These are phyloP conservation scores for Yamadazyma dushanensis DNA, from an alignment of 1,139 yeast species.

Conservation along the genomic window DNA sequence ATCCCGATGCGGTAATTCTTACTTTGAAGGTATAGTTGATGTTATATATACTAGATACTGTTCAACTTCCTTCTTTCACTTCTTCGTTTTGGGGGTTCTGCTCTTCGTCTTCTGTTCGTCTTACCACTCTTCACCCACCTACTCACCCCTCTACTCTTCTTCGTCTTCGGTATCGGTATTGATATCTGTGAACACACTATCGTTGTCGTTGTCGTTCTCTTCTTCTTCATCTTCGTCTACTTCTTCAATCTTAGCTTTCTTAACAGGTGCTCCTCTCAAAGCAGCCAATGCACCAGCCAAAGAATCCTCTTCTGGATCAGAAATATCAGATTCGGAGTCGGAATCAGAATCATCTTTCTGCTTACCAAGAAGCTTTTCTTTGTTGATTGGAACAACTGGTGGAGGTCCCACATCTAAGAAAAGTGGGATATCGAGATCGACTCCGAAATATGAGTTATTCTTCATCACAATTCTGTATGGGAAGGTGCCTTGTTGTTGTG, in stretches of 20 bases:
- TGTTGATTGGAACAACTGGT: constrained; percentile 27
- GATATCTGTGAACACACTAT: constrained; percentile 47
- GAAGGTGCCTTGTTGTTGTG: constrained; percentile 59
- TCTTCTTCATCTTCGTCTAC: constrained; percentile 38
- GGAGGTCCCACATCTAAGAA: constrained; percentile 59
- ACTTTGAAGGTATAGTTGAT: constrained; percentile 26
- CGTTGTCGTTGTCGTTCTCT: constrained; percentile 38
- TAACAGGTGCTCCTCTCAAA: constrained; percentile 53
- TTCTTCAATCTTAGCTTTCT: constrained; percentile 28
- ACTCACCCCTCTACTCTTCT: constrained; percentile 23
- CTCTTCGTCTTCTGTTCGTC: too few relatives aligned
- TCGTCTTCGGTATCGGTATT: constrained; percentile 58
- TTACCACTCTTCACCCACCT: too few relatives aligned
- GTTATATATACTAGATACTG: too few relatives aligned
- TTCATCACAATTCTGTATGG: constrained; percentile 66
- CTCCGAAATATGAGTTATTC: constrained; percentile 68
- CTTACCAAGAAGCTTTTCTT: constrained; percentile 18
- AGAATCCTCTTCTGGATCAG: constrained; percentile 65
- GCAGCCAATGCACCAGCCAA: constrained; percentile 67
- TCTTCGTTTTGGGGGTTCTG: too few relatives aligned
- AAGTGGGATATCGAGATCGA: constrained; percentile 68
- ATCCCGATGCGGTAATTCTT: constrained; percentile 48
- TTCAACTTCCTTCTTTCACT: too few relatives aligned
- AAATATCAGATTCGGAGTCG: constrained; percentile 53
- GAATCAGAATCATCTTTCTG: constrained; percentile 22